These are phyloP conservation scores for Cymbopogon citratus DNA, from an alignment of 176 grass and related monocot genomes.

Conservation along the genomic window DNA sequence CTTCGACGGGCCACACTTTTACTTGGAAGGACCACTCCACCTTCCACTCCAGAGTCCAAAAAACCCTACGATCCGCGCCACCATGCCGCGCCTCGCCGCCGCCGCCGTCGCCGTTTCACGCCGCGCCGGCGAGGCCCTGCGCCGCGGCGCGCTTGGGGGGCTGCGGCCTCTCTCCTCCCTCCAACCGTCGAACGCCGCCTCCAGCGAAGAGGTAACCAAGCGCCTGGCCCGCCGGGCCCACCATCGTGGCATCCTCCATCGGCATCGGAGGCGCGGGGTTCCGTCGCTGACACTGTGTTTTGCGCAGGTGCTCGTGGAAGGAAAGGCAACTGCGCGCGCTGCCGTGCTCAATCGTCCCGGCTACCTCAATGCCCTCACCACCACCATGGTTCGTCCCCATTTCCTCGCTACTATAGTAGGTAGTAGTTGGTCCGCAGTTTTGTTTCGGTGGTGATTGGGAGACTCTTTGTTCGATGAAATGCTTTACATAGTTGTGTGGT, in stretches of 20 bases:
- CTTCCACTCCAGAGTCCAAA: constrained; percentile 7
- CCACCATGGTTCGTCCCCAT: constrained; percentile 45
- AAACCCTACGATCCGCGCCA: constrained; percentile 34
- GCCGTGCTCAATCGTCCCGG: constrained; percentile 75
- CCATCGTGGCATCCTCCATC: background rate
- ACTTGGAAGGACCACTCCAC: background rate
- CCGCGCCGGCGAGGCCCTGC: constrained; percentile 32
- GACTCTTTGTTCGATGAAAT: background rate
- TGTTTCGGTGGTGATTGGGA: background rate
- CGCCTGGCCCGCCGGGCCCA: background rate
- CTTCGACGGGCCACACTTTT: constrained; percentile 5
- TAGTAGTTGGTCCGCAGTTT: background rate
- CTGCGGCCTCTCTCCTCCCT: constrained; percentile 10
- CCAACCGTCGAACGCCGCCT: constrained; percentile 3
- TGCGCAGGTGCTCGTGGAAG: constrained; percentile 76
- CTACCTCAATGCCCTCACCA: constrained; percentile 66
- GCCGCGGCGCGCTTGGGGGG: background rate
- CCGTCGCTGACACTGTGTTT: background rate
- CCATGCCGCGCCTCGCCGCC: constrained; percentile 39
- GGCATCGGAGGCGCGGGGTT: background rate
- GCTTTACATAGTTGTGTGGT: background rate
- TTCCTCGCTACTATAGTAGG: background rate
- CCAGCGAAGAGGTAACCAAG: constrained; percentile 46
- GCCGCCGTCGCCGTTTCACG: constrained; percentile 24
- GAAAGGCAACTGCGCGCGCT: constrained; percentile 62